A percentile compares a stretch with the other conserved stretches of the same genome.
Evolutionary conservation across 805 yeast genomes (phyloP).

Genomic region (Kurtzmaniella cleridarum): DNA sequence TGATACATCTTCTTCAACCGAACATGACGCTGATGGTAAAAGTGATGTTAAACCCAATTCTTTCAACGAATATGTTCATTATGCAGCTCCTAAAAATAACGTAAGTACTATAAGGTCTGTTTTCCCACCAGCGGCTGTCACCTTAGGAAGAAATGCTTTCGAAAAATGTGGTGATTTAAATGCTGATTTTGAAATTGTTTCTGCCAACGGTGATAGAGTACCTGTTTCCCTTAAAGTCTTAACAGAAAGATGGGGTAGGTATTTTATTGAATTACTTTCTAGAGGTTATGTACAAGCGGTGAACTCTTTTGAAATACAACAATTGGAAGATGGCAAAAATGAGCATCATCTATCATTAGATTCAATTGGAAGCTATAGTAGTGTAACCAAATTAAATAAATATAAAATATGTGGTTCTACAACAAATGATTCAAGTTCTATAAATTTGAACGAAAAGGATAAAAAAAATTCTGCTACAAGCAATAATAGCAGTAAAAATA

Average conservation of each 20-base stretch:
- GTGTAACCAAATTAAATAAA: slow-evolving; percentile 2
- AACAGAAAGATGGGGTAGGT: slow-evolving; percentile 73
- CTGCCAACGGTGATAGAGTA: slow-evolving; percentile 65
- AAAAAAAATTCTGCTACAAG: background rate
- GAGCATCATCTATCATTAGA: slow-evolving; percentile 2
- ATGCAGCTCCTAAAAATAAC: slow-evolving; percentile 67
- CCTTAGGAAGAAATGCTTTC: slow-evolving; percentile 69
- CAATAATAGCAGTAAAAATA: slow-evolving; percentile 1
- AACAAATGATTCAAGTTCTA: background rate
- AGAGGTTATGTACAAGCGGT: slow-evolving; percentile 60
- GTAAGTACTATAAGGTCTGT: slow-evolving; percentile 63
- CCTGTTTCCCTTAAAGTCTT: slow-evolving; percentile 57
- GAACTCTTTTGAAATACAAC: slow-evolving; percentile 30
- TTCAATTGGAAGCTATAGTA: slow-evolving; percentile 1
- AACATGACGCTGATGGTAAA: slow-evolving; percentile 9
- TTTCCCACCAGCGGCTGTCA: slow-evolving; percentile 72
- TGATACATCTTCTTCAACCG: slow-evolving; percentile 5
- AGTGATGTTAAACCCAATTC: slow-evolving; percentile 20
- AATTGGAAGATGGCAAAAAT: slow-evolving; percentile 6
- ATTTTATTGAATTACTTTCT: slow-evolving; percentile 57
- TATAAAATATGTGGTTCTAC: slow-evolving; percentile 7
- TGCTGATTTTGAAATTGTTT: slow-evolving; percentile 67
- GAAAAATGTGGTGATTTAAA: slow-evolving; percentile 59
- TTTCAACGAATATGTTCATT: slow-evolving; percentile 68
- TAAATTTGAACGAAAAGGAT: background rate